Base-by-base conservation (phyloP, 2,329 filamentous ascomycete species). In the Myotisia sp. region DNA sequence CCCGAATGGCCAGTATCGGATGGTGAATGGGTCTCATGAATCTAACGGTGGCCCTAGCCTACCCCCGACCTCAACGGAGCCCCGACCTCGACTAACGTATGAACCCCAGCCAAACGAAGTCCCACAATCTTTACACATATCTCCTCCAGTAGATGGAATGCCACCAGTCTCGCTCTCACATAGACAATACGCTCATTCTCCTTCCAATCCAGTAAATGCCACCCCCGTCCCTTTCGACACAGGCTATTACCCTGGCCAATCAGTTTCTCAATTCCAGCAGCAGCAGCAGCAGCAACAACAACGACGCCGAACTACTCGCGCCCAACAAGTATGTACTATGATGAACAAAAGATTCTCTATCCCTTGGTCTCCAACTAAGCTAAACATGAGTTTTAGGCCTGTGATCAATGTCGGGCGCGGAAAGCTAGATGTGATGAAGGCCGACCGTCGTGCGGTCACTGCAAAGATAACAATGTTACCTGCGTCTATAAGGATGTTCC, bases 401-500 rank as follows among this genome's bases (percentile, higher is more conserved):
- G 90, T 57, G 85, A 92, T 50, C 82, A 79, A 55, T 93, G 85
- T 58, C 76, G 85, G 38, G 71, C 80, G 40, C 70, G 87, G 24
- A 93, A 92, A 57, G 84, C 84, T 9, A 92, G 92, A 58, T 93
- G 85, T 53, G 84, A 92, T 48, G 85, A 93, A 62, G 76, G 76
- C 7, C 76, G 79, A 44, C 85, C 80, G 2, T 79, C 80, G 47
- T 87, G 84, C 51, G 83, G 78, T 24, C 74, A 76, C 48, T 98
- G 90, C 55, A 79, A 79, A 47, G 86, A 95, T 46, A 92, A 92
- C 53, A 76, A 71, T 44, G 68, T 84, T 20, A 69, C 76, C 34
- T 98, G 83, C 62, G 77, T 82, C 55, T 95, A 94, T 56, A 76
- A 86, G 44, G 86, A 94, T 50, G 79, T 90, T 4, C 80, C 84